A percentile compares a stretch with the other conserved stretches of the same genome.
Conservation (phyloP, 176 grass and related monocot genomes). For the Phoenix dactylifera region DNA sequence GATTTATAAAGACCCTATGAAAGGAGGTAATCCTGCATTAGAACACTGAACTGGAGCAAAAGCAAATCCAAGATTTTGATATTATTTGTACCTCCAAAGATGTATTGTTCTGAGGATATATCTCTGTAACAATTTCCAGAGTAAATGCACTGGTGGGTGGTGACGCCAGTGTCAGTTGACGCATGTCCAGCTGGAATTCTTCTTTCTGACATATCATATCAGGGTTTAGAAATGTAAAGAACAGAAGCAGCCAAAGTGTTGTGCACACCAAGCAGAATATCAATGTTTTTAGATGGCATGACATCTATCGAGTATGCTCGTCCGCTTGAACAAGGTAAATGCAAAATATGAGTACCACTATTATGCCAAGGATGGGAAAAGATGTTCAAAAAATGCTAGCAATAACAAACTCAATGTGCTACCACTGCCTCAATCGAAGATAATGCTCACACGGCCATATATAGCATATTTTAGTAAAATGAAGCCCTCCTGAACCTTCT, state of each 20-base stretch:
- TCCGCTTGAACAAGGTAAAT: too few relatives aligned
- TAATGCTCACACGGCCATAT: too few relatives aligned
- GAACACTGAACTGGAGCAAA: neutral
- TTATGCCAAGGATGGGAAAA: too few relatives aligned
- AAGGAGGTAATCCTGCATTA: slow-evolving; percentile 4
- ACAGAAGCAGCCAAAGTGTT: slow-evolving; percentile 17
- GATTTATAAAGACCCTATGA: slow-evolving; percentile 86
- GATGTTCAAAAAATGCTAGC: too few relatives aligned
- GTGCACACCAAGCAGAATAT: too few relatives aligned
- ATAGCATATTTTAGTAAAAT: too few relatives aligned
- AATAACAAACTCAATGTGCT: too few relatives aligned
- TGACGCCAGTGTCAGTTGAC: slow-evolving; percentile 52
- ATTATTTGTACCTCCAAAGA: slow-evolving; percentile 87
- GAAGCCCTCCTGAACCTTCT: too few relatives aligned
- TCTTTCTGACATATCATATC: slow-evolving; percentile 45
- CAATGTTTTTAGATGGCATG: too few relatives aligned
- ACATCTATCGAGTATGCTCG: too few relatives aligned
- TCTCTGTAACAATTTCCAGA: slow-evolving; percentile 91
- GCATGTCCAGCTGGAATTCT: slow-evolving; percentile 54
- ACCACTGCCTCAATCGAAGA: too few relatives aligned
- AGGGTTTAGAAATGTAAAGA: neutral
- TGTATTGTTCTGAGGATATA: slow-evolving; percentile 88
- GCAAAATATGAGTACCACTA: too few relatives aligned
- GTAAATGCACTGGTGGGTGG: slow-evolving; percentile 52
- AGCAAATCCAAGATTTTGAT: slow-evolving; percentile 6